Base-by-base conservation (phyloP, 2,329 filamentous ascomycete species). In the Teratosphaeriaceae sp. region DNA sequence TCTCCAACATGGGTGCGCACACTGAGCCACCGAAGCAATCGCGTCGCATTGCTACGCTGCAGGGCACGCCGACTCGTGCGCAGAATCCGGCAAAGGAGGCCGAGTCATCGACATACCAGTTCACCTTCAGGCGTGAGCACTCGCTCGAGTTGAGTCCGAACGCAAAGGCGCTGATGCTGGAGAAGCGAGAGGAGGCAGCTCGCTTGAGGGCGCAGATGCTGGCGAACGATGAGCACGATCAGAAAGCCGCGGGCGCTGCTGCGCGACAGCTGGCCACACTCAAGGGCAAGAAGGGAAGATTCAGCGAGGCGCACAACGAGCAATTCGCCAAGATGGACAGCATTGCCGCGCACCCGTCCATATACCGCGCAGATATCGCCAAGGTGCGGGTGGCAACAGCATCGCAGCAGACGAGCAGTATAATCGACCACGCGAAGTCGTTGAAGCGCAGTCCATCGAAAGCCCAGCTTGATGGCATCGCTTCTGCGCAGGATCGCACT, bases 251-350 rank as follows among this genome's bases (percentile, higher is more conserved):
- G 59, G 57, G 69, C 27, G 44, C 42, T n/a, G 42, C 39, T 6
- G 68, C 68, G 8, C 82, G 90, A 52, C 87, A 81, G 64, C 85
- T 94, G 58, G 89, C 85, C 5, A 79, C 80, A 52, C 80, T 89
- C 11, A 94, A 83, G 67, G 82, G 86, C 53, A 89, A 83, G 62
- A 76, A 79, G 39, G 72, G 81, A 38, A 82, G 90, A 35, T 97
- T 83, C 67, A 95, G 87, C 61, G 83, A 88, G 49, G 81, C 79
- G 27, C 90, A 97, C 62, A 84, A 86, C 78, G 80, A 82, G 38
- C 79, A 90, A 58, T 96, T 97, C 69, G 87, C 87, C 67, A 97
- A 94, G 72, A 96, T 97, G 90, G 88, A 95, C 62, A 96, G 89
- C 2, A 96, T 97, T 59, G 86, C 80, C 33, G 82, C 82, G 49